Evolutionary conservation across 495 filamentous ascomycete species (phyloP), one percentile per base, ranked within the genome.

Genomic region (Evernia prunastri): DNA sequence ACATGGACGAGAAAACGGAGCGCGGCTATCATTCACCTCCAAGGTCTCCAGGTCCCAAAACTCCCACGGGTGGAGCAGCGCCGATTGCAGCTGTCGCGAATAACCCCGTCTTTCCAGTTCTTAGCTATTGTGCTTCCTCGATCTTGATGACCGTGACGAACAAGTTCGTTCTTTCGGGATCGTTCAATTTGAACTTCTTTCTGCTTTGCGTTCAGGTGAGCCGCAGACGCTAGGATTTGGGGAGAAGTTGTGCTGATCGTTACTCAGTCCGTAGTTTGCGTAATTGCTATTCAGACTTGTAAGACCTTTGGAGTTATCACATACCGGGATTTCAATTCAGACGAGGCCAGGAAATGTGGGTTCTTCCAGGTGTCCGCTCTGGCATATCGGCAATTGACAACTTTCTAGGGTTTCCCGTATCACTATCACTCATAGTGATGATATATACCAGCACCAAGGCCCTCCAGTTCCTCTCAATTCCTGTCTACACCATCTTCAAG

Each of bases 401-500:
- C 62, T 56, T 23, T 36, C 43, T 70, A 96, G 91, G 92, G 94
- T 99, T 99, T 75, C 94, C 94, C 49, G 91, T 99, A 72, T 97
- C 95, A 56, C 80, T 97, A 51, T 87, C 97, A 61, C 87, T 99
- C 65, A 95, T 99, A 74, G 92, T 92, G 69, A 99, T 97, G 93
- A 99, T 97, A 77, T 99, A 97, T 81, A 97, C 94, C 56, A 86
- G 89, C 72, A 92, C 90, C 73, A 97, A 97, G 79, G 93, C 94
- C 27, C 87, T 99, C 58, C 92, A 97, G 75, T 97, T 86, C 78
- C 87, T 99, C 63, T 96, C 91, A 23, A 96, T 99, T 59, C 94
- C 94, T 17, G 94, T 99, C 6, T 99, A 99, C 79, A 99, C 94
- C 58, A 99, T 99, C 75, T 99, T 99, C 84, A 99, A 99, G 83